Percentiles rank a stretch among this genome's conserved stretches.
phyloP scores from a whole-genome alignment of 345 rosid species.

The Arabidopsis thaliana region DNA sequence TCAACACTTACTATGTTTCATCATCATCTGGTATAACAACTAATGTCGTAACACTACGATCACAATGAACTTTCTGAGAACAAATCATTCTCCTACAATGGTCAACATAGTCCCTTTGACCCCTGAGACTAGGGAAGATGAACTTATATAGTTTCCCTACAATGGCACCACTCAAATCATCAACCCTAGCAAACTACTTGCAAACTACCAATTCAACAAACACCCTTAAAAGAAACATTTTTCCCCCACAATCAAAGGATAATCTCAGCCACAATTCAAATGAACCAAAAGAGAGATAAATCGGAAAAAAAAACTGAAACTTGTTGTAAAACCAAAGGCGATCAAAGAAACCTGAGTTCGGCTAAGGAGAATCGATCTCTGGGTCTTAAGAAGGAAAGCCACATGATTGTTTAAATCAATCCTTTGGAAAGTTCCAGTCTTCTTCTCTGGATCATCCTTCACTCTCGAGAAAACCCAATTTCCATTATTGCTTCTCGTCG shows the following conservation, averaged over 20 bases:
- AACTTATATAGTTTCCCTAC: not conserved
- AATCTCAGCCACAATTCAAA: slow-evolving; percentile 11
- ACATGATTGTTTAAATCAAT: slow-evolving; percentile 67
- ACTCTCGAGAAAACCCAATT: slow-evolving; percentile 37
- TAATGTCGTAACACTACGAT: slow-evolving; percentile 6
- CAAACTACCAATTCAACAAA: slow-evolving; percentile 5
- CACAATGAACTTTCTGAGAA: not conserved
- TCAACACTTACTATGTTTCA: not conserved
- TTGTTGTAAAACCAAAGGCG: not conserved
- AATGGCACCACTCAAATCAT: slow-evolving; percentile 3
- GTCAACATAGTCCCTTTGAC: not conserved
- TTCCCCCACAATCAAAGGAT: not conserved
- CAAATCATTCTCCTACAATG: slow-evolving; percentile 4
- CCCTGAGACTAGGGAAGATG: not conserved
- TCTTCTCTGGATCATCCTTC: slow-evolving; percentile 43
- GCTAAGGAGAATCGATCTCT: slow-evolving; percentile 93
- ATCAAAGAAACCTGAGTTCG: slow-evolving; percentile 77
- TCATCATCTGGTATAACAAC: not conserved
- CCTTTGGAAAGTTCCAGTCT: slow-evolving; percentile 37
- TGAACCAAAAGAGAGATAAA: slow-evolving; percentile 1
- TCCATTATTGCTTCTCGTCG: not conserved
- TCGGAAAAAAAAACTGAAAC: not conserved
- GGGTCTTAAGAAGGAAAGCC: slow-evolving; percentile 87
- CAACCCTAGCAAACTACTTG: slow-evolving; percentile 22
- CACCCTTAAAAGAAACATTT: slow-evolving; percentile 2